Conservation (phyloP, 164 flowering plant genomes). For the Protea cynaroides region DNA sequence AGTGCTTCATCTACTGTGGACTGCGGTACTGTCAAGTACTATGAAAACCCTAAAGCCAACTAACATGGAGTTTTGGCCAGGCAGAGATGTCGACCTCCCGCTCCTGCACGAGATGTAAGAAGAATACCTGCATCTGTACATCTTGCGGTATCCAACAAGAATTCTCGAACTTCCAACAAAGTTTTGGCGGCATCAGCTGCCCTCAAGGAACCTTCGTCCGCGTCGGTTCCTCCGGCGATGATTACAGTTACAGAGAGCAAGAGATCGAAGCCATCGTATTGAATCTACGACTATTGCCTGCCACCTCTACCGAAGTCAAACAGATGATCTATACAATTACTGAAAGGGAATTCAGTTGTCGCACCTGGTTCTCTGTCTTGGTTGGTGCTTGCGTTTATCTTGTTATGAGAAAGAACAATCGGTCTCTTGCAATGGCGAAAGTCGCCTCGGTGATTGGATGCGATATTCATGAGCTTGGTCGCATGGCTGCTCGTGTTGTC, state of each 20-base stretch:
- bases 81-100: no score
- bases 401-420: slow-evolving; percentile 36
- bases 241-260: slow-evolving; percentile 37
- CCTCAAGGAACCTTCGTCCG: no score
- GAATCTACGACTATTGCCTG: slow-evolving; percentile 27
- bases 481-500: slow-evolving; percentile 66
- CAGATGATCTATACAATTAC: slow-evolving; percentile 35
- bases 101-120: no score
- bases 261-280: slow-evolving; percentile 37
- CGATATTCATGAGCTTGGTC: slow-evolving; percentile 58
- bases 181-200: slow-evolving; percentile 37
- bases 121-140: no score
- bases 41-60: no score
- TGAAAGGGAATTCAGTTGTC: no score
- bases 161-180: slow-evolving; percentile 39
- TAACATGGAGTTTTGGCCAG: no score
- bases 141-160: slow-evolving; percentile 47
- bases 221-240: no score
- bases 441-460: slow-evolving; percentile 34
- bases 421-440: slow-evolving; percentile 42
- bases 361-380: no score
- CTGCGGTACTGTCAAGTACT: no score
- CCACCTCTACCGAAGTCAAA: slow-evolving; percentile 29
- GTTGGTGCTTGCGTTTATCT: slow-evolving; percentile 71
- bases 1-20: no score